phyloP scores from a whole-genome alignment of 2,329 filamentous ascomycete genomes.

The Periconia sp. region DNA sequence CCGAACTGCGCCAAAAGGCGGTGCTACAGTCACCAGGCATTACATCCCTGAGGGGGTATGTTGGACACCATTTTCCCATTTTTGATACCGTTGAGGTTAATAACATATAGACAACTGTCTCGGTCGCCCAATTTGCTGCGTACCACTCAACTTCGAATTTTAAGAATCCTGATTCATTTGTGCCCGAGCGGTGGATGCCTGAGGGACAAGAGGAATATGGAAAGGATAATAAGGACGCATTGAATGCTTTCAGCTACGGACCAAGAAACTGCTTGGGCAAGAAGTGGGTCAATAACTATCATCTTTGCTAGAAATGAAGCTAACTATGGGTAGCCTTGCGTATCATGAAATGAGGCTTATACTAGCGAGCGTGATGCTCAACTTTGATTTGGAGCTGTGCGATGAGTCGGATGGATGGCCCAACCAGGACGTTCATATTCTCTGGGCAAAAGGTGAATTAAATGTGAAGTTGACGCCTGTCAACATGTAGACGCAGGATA shows the following conservation, averaged over 20 bases:
- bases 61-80: not conserved
- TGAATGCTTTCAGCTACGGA: constrained; percentile 32
- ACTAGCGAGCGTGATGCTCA: constrained; percentile 26
- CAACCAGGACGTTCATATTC: constrained; percentile 33
- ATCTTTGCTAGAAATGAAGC: not conserved
- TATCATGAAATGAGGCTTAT: constrained; percentile 42
- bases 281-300: constrained; percentile 30
- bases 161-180: constrained; percentile 26
- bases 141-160: constrained; percentile 32
- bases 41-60: constrained; percentile 38
- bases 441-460: constrained; percentile 42
- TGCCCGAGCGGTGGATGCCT: constrained; percentile 43
- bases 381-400: constrained; percentile 33
- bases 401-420: constrained; percentile 15
- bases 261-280: constrained; percentile 42
- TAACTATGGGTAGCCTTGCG: constrained; percentile 23
- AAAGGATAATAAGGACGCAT: constrained; percentile 24
- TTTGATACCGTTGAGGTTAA: too few relatives aligned
- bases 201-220: constrained; percentile 29
- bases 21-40: constrained; percentile 32
- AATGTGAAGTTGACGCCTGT: constrained; percentile 33
- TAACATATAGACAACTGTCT: constrained; percentile 16
- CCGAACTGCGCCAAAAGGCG: constrained; percentile 31
- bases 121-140: constrained; percentile 22
- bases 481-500: constrained; percentile 4